Evolutionary conservation across 139 green algal genomes (phyloP).

Genomic region (Zygnema cylindricum): DNA sequence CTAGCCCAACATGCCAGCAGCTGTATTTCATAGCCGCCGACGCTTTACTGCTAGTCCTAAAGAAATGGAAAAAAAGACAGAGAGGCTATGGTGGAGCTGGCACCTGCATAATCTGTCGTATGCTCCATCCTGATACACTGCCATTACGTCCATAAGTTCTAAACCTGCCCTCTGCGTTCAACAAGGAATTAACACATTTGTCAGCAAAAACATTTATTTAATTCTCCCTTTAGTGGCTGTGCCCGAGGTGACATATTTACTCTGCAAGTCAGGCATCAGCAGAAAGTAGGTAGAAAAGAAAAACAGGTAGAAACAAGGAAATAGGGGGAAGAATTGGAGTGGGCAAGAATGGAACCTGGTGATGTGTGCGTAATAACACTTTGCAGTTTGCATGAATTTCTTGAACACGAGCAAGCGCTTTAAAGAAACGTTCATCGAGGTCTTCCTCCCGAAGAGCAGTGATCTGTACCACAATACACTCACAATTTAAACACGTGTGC

Average conservation of each 20-base stretch:
- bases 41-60: too few relatives aligned
- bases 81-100: too few relatives aligned
- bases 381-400: slow-evolving; percentile 93
- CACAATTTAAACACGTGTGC: slow-evolving; percentile 17
- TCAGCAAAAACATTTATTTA: too few relatives aligned
- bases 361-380: slow-evolving; percentile 81
- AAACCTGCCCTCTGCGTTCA: slow-evolving; percentile 85
- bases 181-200: background rate
- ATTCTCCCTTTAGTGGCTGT: too few relatives aligned
- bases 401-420: slow-evolving; percentile 82
- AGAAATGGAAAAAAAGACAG: too few relatives aligned
- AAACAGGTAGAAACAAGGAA: background rate
- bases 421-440: slow-evolving; percentile 85
- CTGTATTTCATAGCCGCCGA: too few relatives aligned
- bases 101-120: slow-evolving; percentile 89
- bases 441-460: slow-evolving; percentile 50
- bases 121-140: slow-evolving; percentile 86
- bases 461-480: too few relatives aligned
- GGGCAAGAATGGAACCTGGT: slow-evolving; percentile 63
- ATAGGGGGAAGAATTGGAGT: background rate
- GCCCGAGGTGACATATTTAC: too few relatives aligned
- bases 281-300: background rate
- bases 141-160: slow-evolving; percentile 98
- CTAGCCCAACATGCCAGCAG: too few relatives aligned
- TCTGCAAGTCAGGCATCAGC: too few relatives aligned